phyloP scores from a whole-genome alignment of 2,329 filamentous ascomycete species.

The Fusarium sp. region DNA sequence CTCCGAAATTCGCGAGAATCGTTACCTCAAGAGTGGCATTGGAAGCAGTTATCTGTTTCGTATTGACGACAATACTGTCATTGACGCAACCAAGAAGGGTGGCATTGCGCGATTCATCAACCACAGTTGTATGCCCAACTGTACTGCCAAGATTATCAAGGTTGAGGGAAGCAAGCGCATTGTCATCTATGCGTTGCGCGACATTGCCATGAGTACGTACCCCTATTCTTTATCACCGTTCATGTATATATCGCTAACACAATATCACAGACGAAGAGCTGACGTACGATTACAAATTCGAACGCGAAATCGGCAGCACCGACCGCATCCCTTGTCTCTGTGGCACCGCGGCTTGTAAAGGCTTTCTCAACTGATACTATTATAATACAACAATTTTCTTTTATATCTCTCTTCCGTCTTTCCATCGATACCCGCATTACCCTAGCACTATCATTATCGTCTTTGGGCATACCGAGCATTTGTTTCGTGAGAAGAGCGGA shows the following conservation, averaged over 20 bases:
- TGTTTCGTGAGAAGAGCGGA: conserved; percentile 12
- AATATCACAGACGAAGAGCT: conserved; percentile 86
- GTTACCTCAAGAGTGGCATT: conserved; percentile 95
- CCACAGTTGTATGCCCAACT: conserved; percentile 97
- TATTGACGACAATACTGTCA: conserved; percentile 96
- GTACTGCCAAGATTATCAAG: conserved; percentile 99
- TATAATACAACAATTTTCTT: conserved; percentile 31
- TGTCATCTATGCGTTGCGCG: conserved; percentile 96
- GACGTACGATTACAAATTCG: conserved; percentile 99
- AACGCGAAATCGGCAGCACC: conserved; percentile 92
- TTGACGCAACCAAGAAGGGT: conserved; percentile 98
- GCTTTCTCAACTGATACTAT: conserved; percentile 87
- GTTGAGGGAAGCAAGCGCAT: conserved; percentile 98
- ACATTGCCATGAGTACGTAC: conserved; percentile 91
- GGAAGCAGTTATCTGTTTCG: conserved; percentile 98
- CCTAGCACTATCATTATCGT: conserved; percentile 4
- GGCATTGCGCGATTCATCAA: conserved; percentile 99
- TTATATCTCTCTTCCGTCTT: conserved; percentile 4
- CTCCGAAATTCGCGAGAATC: conserved; percentile 92
- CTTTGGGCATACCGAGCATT: conserved; percentile 17
- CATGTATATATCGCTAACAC: conserved; percentile 19
- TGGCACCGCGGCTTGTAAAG: conserved; percentile 95
- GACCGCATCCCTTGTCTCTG: conserved; percentile 98
- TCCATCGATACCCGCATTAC: conserved; percentile 12
- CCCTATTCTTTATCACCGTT: not conserved